phyloP scores from a whole-genome alignment of 2,329 filamentous ascomycete genomes.

The Mollisiaceae sp. region DNA sequence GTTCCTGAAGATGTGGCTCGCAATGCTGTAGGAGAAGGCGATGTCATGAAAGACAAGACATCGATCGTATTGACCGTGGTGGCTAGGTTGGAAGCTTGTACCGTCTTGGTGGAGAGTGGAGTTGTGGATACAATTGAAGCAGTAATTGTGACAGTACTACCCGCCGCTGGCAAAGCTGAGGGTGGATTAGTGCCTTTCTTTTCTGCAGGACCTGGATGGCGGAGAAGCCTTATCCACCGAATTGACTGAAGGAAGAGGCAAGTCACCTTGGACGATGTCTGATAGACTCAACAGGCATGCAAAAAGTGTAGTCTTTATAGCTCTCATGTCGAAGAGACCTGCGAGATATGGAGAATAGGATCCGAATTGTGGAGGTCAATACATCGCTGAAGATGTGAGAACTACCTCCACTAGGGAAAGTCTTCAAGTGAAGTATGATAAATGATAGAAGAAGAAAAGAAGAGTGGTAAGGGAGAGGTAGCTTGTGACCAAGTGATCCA shows the following conservation, averaged over 20 bases:
- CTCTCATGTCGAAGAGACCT: conserved; percentile 32
- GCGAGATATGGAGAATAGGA: conserved; percentile 14
- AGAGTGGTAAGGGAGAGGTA: conserved; percentile 19
- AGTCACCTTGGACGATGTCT: conserved; percentile 21
- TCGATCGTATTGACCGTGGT: conserved; percentile 29
- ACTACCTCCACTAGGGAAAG: conserved; percentile 27
- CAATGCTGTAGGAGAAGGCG: conserved; percentile 13
- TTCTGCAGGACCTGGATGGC: conserved; percentile 6
- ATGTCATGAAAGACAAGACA: conserved; percentile 29
- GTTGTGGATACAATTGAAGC: conserved; percentile 23
- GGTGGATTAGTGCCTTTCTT: conserved; percentile 2
- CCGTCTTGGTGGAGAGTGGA: conserved; percentile 13
- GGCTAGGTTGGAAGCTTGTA: conserved; percentile 11
- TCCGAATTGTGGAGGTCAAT: conserved; percentile 32
- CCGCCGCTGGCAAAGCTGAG: not conserved
- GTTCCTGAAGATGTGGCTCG: conserved; percentile 8
- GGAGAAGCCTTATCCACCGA: conserved; percentile 13
- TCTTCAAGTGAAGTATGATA: conserved; percentile 23
- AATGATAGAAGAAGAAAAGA: conserved; percentile 33
- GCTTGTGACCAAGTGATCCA: conserved; percentile 34
- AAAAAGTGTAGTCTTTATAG: conserved; percentile 22
- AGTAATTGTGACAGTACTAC: conserved; percentile 16
- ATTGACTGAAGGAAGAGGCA: conserved; percentile 7
- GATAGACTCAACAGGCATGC: conserved; percentile 28
- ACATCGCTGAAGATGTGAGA: conserved; percentile 31